These are phyloP conservation scores for Nitzschia inconspicua DNA, from an alignment of 108 stramenopile genomes.

Conservation along the genomic window DNA sequence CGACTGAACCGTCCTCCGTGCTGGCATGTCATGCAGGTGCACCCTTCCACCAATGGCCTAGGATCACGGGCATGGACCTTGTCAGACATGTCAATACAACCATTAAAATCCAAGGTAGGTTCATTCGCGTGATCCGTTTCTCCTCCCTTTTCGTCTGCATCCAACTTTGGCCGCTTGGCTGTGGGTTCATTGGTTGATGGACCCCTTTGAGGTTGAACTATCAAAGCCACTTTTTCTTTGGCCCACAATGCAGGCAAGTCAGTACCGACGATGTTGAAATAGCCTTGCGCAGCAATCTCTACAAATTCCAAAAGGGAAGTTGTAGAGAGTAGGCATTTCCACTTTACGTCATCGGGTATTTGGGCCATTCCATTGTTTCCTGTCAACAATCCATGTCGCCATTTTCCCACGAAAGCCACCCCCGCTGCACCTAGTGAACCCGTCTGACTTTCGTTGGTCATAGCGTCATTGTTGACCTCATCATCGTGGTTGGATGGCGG, in stretches of 20 bases:
- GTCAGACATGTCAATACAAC: slow-evolving; percentile 53
- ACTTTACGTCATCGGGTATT: not conserved
- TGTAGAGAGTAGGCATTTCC: slow-evolving; percentile 17
- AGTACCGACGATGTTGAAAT: slow-evolving; percentile 27
- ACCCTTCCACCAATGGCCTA: slow-evolving; percentile 45
- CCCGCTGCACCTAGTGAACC: too few relatives aligned
- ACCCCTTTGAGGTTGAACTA: not conserved
- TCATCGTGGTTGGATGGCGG: not conserved
- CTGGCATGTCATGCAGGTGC: slow-evolving; percentile 55
- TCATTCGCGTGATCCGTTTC: slow-evolving; percentile 2
- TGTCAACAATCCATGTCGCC: slow-evolving; percentile 7
- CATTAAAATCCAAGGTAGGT: slow-evolving; percentile 25
- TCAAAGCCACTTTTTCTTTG: slow-evolving; percentile 18
- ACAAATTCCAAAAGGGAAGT: slow-evolving; percentile 22
- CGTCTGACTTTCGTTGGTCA: too few relatives aligned
- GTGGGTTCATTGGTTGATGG: not conserved
- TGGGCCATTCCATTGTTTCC: not conserved
- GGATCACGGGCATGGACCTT: slow-evolving; percentile 47
- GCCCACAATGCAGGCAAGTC: slow-evolving; percentile 38
- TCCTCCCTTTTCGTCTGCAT: not conserved
- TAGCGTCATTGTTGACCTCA: not conserved
- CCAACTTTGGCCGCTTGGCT: not conserved
- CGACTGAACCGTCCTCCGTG: slow-evolving; percentile 39
- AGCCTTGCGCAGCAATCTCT: slow-evolving; percentile 1
- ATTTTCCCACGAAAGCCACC: slow-evolving; percentile 23